phyloP scores from a whole-genome alignment of 139 green algal genomes.

The Trebouxia sp. region DNA sequence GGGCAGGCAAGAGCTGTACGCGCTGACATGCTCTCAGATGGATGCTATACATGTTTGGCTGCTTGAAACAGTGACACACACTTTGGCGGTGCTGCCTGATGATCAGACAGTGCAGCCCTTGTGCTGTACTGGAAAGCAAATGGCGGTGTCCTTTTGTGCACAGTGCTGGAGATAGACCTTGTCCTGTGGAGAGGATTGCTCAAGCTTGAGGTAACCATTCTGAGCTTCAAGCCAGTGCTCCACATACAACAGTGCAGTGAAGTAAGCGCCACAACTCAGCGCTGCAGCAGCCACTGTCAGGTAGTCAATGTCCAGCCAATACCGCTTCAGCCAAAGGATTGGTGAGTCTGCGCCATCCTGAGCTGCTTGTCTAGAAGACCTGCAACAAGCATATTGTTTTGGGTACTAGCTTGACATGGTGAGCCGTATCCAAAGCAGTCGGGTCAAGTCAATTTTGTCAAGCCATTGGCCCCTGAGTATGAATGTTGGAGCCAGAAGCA shows the following conservation, averaged over 20 bases:
- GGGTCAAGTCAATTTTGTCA: too few species aligned
- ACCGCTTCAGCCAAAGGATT: slow-evolving; percentile 51
- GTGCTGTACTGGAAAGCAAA: neutral
- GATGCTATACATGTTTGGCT: too few species aligned
- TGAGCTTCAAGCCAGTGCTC: slow-evolving; percentile 71
- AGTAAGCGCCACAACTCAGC: slow-evolving; percentile 52
- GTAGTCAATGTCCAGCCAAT: slow-evolving; percentile 81
- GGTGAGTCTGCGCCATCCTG: neutral
- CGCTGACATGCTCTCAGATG: too few species aligned
- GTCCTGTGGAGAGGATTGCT: neutral
- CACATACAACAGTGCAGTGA: slow-evolving; percentile 79
- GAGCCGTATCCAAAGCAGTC: too few species aligned
- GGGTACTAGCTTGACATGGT: neutral
- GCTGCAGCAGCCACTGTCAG: slow-evolving; percentile 65
- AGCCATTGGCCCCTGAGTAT: too few species aligned
- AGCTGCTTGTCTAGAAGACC: neutral
- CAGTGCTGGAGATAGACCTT: neutral
- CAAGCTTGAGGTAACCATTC: slow-evolving; percentile 45
- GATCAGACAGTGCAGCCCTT: too few species aligned
- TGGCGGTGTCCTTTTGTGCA: neutral
- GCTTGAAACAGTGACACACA: too few species aligned
- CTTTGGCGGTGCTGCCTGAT: too few species aligned
- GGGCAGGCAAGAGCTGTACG: too few species aligned
- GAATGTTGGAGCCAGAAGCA: too few species aligned
- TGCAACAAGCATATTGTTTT: neutral